These are phyloP conservation scores for Vanrija sp. DNA, from an alignment of 1,284 basidiomycete species.

Conservation along the genomic window DNA sequence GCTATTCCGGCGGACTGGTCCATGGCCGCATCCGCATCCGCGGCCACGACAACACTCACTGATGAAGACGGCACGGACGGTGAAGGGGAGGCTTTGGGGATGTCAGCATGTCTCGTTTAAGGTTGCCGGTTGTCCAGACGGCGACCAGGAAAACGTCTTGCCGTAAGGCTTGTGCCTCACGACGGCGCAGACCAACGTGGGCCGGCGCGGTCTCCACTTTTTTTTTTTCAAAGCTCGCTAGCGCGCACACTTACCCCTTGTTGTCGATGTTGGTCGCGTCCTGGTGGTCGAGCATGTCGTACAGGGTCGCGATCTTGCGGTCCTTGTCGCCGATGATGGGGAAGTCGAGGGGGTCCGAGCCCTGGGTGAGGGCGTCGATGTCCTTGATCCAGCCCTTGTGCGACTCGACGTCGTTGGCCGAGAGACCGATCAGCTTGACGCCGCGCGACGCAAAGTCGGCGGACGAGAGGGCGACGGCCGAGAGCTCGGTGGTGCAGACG, in stretches of 20 bases:
- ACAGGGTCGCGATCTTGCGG: slow-evolving; percentile 69
- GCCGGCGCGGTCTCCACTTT: background rate
- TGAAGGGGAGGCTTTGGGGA: slow-evolving; percentile 51
- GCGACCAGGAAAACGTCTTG: background rate
- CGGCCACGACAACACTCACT: slow-evolving; percentile 35
- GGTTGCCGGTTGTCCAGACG: background rate
- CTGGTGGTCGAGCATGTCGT: slow-evolving; percentile 86
- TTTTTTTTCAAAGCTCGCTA: no score
- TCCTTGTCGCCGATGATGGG: slow-evolving; percentile 94
- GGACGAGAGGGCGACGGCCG: slow-evolving; percentile 84
- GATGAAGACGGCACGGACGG: slow-evolving; percentile 89
- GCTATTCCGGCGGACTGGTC: background rate
- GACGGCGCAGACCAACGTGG: no score
- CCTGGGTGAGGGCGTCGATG: slow-evolving; percentile 66
- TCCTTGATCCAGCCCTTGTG: slow-evolving; percentile 91
- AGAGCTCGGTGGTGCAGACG: slow-evolving; percentile 93
- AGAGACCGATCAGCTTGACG: slow-evolving; percentile 87
- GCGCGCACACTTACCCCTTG: slow-evolving; percentile 57
- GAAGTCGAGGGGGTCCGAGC: slow-evolving; percentile 70
- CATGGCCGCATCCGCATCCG: no score
- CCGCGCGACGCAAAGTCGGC: slow-evolving; percentile 79
- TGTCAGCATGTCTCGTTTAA: background rate
- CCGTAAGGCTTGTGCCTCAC: background rate
- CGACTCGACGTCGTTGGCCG: slow-evolving; percentile 81
- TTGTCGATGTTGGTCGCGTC: slow-evolving; percentile 83